A percentile compares a stretch with the other conserved stretches of the same genome.
phyloP scores from a whole-genome alignment of 306 rosid genomes.

The Herpetospermum pedunculosum region DNA sequence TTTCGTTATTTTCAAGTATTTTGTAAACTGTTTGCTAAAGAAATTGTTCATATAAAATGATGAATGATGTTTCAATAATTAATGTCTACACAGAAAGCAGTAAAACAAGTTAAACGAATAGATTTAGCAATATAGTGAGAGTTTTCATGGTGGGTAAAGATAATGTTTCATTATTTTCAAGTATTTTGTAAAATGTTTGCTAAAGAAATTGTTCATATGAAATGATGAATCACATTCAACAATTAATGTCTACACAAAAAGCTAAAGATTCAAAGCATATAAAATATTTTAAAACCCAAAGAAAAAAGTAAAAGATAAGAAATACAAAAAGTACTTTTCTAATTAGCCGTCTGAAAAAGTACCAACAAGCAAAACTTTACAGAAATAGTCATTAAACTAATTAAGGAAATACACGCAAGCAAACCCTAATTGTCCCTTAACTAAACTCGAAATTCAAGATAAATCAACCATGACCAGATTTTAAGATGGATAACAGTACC shows the following conservation, averaged over 20 bases:
- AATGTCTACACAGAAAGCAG: not conserved
- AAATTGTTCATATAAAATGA: not conserved
- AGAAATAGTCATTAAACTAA: not conserved
- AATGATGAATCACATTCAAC: not conserved
- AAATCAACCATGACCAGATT: not conserved
- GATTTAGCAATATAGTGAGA: not conserved
- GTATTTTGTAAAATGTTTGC: not conserved
- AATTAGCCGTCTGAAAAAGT: not conserved
- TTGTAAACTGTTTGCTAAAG: not conserved
- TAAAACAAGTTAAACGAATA: too few relatives aligned
- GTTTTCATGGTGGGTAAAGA: not conserved
- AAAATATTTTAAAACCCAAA: not conserved
- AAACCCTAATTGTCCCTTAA: not conserved
- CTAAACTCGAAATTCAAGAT: not conserved
- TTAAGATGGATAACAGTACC: conserved; percentile 29
- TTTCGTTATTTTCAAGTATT: not conserved
- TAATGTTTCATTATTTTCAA: not conserved
- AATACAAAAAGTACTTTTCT: not conserved
- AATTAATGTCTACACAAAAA: not conserved
- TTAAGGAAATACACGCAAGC: not conserved
- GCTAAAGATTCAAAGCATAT: not conserved
- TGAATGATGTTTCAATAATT: not conserved
- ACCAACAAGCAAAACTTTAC: not conserved
- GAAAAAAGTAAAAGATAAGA: not conserved
- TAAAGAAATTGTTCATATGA: not conserved